Conservation (phyloP, 331 rosid species). For the Dryas integrifolia region DNA sequence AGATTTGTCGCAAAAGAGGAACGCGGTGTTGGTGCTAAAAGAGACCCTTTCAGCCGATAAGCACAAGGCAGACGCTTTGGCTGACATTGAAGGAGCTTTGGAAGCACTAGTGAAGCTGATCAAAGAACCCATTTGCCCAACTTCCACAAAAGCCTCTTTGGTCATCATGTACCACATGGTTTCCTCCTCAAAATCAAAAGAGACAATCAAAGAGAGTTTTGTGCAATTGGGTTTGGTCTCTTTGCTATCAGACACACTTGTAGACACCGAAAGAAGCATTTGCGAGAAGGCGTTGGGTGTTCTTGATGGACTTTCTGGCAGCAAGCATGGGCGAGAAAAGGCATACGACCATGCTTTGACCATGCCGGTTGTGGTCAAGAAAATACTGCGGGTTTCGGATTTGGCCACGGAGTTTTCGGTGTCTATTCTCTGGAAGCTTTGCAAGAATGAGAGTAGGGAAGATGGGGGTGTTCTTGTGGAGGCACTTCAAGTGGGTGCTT, state of each 20-base stretch:
- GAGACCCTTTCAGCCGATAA: constrained; percentile 30
- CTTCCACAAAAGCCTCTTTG: constrained; percentile 44
- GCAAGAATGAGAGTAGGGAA: constrained; percentile 22
- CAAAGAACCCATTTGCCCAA: constrained; percentile 46
- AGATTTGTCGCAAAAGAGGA: constrained; percentile 34
- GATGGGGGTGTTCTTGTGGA: constrained; percentile 27
- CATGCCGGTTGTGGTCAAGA: constrained; percentile 47
- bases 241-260: constrained; percentile 34
- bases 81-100: constrained; percentile 33
- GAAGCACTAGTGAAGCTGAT: constrained; percentile 37
- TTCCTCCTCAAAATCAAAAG: constrained; percentile 6
- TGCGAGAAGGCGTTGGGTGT: constrained; percentile 47
- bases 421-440: constrained; percentile 45
- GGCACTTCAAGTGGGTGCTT: constrained; percentile 44
- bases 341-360: constrained; percentile 34
- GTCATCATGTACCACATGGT: constrained; percentile 33
- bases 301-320: constrained; percentile 36
- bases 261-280: constrained; percentile 35
- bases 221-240: constrained; percentile 36
- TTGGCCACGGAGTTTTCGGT: constrained; percentile 44
- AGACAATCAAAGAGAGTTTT: constrained; percentile 20
- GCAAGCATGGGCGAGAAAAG: constrained; percentile 33
- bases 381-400: constrained; percentile 42
- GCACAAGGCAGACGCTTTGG: neutral
- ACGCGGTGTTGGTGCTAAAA: constrained; percentile 36